phyloP scores from a whole-genome alignment of 2,329 filamentous ascomycete genomes.

The Beauveria bassiana region DNA sequence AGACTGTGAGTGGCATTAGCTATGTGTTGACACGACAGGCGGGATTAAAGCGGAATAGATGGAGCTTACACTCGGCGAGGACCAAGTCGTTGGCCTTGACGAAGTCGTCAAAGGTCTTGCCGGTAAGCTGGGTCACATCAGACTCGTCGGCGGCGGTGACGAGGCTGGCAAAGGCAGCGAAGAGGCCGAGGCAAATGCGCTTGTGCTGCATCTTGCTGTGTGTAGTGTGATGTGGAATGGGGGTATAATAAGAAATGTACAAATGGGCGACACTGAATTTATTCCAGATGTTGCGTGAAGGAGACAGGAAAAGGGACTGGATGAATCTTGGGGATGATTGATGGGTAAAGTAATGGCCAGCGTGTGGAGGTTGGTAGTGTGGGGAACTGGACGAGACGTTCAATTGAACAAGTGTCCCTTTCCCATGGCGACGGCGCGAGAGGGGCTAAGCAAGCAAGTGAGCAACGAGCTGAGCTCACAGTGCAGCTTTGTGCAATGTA shows the following conservation, averaged over 20 bases:
- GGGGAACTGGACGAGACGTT: slow-evolving; percentile 18
- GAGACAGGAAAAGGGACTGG: slow-evolving; percentile 11
- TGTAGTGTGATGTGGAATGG: slow-evolving; percentile 10
- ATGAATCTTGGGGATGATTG: slow-evolving; percentile 15
- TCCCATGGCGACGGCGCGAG: slow-evolving; percentile 11
- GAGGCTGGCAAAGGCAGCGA: slow-evolving; percentile 47
- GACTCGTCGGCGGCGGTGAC: slow-evolving; percentile 56
- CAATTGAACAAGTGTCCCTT: slow-evolving; percentile 40
- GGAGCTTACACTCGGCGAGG: slow-evolving; percentile 77
- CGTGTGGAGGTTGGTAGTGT: slow-evolving; percentile 20
- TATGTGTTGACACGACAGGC: slow-evolving; percentile 20
- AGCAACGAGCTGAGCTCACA: no score
- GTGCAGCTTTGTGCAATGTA: no score
- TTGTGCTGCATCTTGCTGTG: slow-evolving; percentile 39
- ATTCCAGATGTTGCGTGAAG: slow-evolving; percentile 10
- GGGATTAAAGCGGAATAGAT: neutral
- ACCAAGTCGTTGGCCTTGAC: slow-evolving; percentile 80
- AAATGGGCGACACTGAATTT: slow-evolving; percentile 18
- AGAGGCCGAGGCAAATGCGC: slow-evolving; percentile 44
- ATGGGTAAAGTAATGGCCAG: slow-evolving; percentile 18
- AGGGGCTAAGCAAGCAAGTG: neutral
- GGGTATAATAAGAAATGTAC: slow-evolving; percentile 8
- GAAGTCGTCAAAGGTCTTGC: slow-evolving; percentile 81
- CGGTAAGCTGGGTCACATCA: slow-evolving; percentile 78
- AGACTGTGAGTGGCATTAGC: slow-evolving; percentile 51